phyloP scores from a whole-genome alignment of 2,329 filamentous ascomycete genomes.

The Xylariales sp. region DNA sequence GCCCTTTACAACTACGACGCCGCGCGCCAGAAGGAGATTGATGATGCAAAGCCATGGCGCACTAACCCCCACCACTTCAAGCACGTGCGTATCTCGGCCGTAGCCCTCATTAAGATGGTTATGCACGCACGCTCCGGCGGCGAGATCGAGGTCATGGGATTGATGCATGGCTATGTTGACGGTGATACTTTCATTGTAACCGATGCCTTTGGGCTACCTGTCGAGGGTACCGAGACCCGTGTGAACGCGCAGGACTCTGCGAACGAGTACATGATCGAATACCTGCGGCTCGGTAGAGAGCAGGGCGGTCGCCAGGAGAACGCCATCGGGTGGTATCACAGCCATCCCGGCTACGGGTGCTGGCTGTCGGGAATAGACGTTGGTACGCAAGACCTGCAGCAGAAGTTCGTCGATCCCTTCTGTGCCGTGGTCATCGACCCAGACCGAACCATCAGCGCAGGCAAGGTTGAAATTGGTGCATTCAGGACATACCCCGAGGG shows the following conservation, averaged over 20 bases:
- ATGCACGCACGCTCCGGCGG: slow-evolving; percentile 98
- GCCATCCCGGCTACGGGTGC: slow-evolving; percentile 94
- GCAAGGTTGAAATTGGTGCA: slow-evolving; percentile 95
- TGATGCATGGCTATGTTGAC: slow-evolving; percentile 94
- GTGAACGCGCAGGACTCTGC: slow-evolving; percentile 95
- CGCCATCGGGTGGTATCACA: slow-evolving; percentile 96
- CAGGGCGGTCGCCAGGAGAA: slow-evolving; percentile 76
- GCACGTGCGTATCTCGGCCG: slow-evolving; percentile 85
- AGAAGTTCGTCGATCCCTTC: slow-evolving; percentile 84
- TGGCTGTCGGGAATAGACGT: slow-evolving; percentile 98
- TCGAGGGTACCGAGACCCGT: slow-evolving; percentile 96
- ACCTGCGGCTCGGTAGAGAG: slow-evolving; percentile 71
- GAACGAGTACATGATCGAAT: slow-evolving; percentile 94
- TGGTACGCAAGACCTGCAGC: slow-evolving; percentile 78
- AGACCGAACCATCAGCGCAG: slow-evolving; percentile 87
- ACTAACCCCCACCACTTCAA: slow-evolving; percentile 85
- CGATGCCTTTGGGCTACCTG: slow-evolving; percentile 87
- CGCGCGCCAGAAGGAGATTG: slow-evolving; percentile 62
- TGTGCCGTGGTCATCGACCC: slow-evolving; percentile 95
- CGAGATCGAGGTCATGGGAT: slow-evolving; percentile 89
- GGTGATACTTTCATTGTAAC: slow-evolving; percentile 85
- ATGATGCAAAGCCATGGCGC: slow-evolving; percentile 67
- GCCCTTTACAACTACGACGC: slow-evolving; percentile 83
- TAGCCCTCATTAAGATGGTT: slow-evolving; percentile 96
- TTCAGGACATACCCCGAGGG: slow-evolving; percentile 85